Percentiles rank a stretch among this genome's conserved stretches.
phyloP scores from a whole-genome alignment of 305 asterid species.

The Stenogyne calaminthoides region DNA sequence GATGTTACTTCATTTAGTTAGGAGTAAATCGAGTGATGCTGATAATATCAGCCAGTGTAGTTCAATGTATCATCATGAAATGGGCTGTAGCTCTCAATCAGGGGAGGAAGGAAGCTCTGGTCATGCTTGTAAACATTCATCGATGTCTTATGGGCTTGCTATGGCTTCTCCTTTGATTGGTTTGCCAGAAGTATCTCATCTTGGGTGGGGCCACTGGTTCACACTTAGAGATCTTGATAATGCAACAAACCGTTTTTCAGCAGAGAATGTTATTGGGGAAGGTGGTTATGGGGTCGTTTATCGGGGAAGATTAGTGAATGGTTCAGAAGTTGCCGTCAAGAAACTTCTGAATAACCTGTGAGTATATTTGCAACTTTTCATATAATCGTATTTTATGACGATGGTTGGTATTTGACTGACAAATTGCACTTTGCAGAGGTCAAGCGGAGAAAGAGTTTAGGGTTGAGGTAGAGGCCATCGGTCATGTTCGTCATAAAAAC shows the following conservation, averaged over 20 bases:
- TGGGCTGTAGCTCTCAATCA: conserved; percentile 77
- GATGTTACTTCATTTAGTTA: conserved; percentile 68
- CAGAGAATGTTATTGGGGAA: conserved; percentile 76
- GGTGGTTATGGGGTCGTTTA: conserved; percentile 96
- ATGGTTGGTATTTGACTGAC: conserved; percentile 22
- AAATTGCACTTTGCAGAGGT: conserved; percentile 54
- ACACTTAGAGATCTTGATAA: conserved; percentile 86
- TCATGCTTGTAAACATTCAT: conserved; percentile 53
- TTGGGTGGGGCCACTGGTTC: conserved; percentile 99
- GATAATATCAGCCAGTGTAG: conserved; percentile 85
- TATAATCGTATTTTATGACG: not conserved
- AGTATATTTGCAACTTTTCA: conserved; percentile 35
- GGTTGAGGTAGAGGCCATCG: conserved; percentile 96
- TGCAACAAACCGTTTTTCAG: conserved; percentile 75
- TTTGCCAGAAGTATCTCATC: conserved; percentile 90
- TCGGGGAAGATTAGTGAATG: conserved; percentile 74
- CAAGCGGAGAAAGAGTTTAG: conserved; percentile 96
- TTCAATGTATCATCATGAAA: conserved; percentile 67
- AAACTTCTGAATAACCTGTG: conserved; percentile 90
- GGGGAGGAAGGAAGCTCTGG: conserved; percentile 95
- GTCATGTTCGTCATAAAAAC: conserved; percentile 96
- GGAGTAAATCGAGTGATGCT: conserved; percentile 70
- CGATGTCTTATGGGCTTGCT: conserved; percentile 54
- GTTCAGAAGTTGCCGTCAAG: conserved; percentile 89
- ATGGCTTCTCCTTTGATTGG: conserved; percentile 86